Percentiles rank a stretch among this genome's conserved stretches.
Evolutionary conservation across 306 rosid species (phyloP).

Genomic region (Medicago lupulina): DNA sequence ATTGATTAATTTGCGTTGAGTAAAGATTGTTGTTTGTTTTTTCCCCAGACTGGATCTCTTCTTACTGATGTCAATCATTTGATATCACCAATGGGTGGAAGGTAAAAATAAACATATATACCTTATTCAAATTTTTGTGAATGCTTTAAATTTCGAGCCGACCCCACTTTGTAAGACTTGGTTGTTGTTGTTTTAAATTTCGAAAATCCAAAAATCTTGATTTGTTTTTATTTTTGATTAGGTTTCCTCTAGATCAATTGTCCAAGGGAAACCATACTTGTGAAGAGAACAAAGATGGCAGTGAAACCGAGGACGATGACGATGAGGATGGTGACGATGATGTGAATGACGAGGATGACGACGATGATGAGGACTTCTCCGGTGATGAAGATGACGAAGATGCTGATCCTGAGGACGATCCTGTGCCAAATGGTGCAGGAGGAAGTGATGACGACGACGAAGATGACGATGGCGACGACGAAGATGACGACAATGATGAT

Average conservation of each 20-base stretch:
- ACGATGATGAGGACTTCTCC: slow-evolving; percentile 70
- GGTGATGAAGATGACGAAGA: slow-evolving; percentile 71
- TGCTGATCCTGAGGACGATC: slow-evolving; percentile 69
- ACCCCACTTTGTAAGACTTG: no score
- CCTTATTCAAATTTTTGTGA: neutral
- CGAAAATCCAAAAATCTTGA: slow-evolving; percentile 11
- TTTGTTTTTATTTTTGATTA: slow-evolving; percentile 41
- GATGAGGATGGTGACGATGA: slow-evolving; percentile 70
- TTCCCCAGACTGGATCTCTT: slow-evolving; percentile 57
- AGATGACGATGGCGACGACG: neutral
- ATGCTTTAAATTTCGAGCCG: neutral
- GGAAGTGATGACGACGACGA: slow-evolving; percentile 57
- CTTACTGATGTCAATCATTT: slow-evolving; percentile 39
- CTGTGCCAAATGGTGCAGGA: slow-evolving; percentile 63
- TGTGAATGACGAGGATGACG: slow-evolving; percentile 70
- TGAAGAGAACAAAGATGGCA: slow-evolving; percentile 70
- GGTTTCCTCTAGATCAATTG: slow-evolving; percentile 73
- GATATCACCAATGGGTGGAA: slow-evolving; percentile 52
- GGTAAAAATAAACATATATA: slow-evolving; percentile 47
- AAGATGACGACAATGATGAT: neutral
- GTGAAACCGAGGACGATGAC: slow-evolving; percentile 79
- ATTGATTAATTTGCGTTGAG: slow-evolving; percentile 15
- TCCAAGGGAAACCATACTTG: slow-evolving; percentile 37
- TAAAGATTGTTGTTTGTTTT: slow-evolving; percentile 28
- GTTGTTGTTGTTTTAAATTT: neutral